Evolutionary conservation across 345 rosid genomes (phyloP), one percentile per base, ranked within the genome.

Genomic region (Salix caprea): DNA sequence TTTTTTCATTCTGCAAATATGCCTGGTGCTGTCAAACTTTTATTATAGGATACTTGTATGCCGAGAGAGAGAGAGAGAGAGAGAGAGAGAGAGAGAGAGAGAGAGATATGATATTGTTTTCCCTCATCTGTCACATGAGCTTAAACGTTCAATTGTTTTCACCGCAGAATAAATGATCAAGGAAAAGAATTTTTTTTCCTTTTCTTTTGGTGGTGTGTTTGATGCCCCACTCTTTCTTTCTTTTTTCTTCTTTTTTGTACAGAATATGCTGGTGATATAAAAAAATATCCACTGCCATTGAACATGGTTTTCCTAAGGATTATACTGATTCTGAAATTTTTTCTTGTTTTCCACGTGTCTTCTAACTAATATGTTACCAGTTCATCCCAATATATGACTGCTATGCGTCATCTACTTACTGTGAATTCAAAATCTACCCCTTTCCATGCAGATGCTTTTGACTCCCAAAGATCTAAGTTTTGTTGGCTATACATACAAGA

Each of bases 401-500:
- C 21, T 1, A 7, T 67, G 73, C 24, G 10, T 54, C 12, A 19
- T 42, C 24, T 21, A 34, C 13, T 10, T 32, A 0, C 23, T 50
- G 9, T 30, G 34, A 44, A 69, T 36, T 32, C n/a, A 36, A 37
- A 37, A 71, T 75, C 73, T 64, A 74, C 32, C 52, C n/a, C 24
- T 48, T 40, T 81, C 69, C 66, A 56, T 84, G 86, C 90, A 94
- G 97, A 87, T 87, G 90, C 84, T 78, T 62, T 86, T 91, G 81
- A 90, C 96, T 69, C 91, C 97, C 64, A 91, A 94, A 85, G 97
- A 94, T 90, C 81, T 94, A 79, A 94, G 89, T 87, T 94, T 94
- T 76, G 98, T 94, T 83, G 97, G 98, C 80, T 94, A 94, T 72
- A 94, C 98, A 26, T 94, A 89, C 93, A 94, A 92, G 90, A 94